Conservation (phyloP, 805 yeast genomes). For the Lipomyces japonicus region DNA sequence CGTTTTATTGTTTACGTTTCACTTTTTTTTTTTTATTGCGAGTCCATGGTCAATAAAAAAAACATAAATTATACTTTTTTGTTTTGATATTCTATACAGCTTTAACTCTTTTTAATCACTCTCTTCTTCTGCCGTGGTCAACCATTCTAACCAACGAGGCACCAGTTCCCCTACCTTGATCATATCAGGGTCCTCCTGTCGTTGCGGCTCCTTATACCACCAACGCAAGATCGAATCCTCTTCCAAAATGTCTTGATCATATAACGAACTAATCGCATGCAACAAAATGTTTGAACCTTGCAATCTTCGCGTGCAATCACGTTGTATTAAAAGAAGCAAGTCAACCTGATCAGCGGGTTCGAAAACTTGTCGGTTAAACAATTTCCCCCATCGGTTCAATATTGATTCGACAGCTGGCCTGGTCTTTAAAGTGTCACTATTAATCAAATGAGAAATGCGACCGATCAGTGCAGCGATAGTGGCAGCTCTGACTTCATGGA, state of each 20-base stretch:
- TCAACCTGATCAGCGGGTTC: slow-evolving; percentile 75
- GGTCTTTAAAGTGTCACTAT: slow-evolving; percentile 70
- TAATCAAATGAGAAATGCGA: slow-evolving; percentile 67
- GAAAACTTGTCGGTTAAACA: slow-evolving; percentile 82
- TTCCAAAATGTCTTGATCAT: slow-evolving; percentile 76
- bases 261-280: slow-evolving; percentile 57
- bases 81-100: no score
- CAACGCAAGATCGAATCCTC: slow-evolving; percentile 77
- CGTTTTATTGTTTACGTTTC: no score
- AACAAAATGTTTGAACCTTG: slow-evolving; percentile 46
- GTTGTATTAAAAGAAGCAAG: slow-evolving; percentile 49
- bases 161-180: slow-evolving; percentile 54
- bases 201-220: slow-evolving; percentile 59
- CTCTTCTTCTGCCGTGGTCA: slow-evolving; percentile 71
- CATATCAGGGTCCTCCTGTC: slow-evolving; percentile 41
- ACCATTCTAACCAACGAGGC: slow-evolving; percentile 80
- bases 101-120: slow-evolving; percentile 47
- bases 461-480: slow-evolving; percentile 68
- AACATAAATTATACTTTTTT: background rate
- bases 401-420: slow-evolving; percentile 75
- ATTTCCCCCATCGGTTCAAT: slow-evolving; percentile 73
- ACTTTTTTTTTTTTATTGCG: background rate
- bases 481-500: slow-evolving; percentile 85
- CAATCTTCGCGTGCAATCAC: slow-evolving; percentile 43
- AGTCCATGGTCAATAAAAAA: slow-evolving; percentile 1